A percentile compares a stretch with the other conserved stretches of the same genome.
Conservation (phyloP, 331 rosid species). For the Telfairia occidentalis region DNA sequence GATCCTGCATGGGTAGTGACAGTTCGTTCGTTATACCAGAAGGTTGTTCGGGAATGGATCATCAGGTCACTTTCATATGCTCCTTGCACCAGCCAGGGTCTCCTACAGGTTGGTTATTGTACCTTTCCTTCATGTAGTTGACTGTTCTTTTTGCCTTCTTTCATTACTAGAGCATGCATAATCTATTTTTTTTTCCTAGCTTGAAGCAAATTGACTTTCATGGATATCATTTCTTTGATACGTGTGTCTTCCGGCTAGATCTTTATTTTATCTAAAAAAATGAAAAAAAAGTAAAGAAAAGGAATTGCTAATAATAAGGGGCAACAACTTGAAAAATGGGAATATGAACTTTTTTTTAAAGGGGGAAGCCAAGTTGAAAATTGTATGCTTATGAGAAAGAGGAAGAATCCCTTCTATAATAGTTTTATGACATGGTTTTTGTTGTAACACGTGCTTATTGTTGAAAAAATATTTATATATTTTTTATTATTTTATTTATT, state of each 20-base stretch:
- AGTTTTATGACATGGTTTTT: neutral
- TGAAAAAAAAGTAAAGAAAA: neutral
- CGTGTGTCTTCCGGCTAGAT: neutral
- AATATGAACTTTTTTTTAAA: neutral
- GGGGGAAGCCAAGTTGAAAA: neutral
- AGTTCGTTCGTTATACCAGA: slow-evolving; percentile 72
- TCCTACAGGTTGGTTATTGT: slow-evolving; percentile 61
- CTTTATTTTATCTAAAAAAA: neutral
- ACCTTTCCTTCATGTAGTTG: slow-evolving; percentile 12
- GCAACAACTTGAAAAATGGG: neutral
- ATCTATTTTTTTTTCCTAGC: neutral
- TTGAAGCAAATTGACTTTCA: neutral
- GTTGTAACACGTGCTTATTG: neutral
- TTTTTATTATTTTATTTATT: neutral
- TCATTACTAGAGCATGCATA: neutral
- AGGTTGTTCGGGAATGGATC: slow-evolving; percentile 92
- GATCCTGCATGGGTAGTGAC: slow-evolving; percentile 88
- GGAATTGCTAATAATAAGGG: neutral
- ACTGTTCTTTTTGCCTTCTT: neutral
- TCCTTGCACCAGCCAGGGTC: slow-evolving; percentile 98
- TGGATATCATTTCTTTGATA: neutral
- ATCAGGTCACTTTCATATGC: slow-evolving; percentile 79
- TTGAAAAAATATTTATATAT: neutral
- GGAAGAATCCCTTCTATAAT: neutral
- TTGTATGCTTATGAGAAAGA: neutral